phyloP scores from a whole-genome alignment of 768 basidiomycete genomes.

The Amyloporia xantha region DNA sequence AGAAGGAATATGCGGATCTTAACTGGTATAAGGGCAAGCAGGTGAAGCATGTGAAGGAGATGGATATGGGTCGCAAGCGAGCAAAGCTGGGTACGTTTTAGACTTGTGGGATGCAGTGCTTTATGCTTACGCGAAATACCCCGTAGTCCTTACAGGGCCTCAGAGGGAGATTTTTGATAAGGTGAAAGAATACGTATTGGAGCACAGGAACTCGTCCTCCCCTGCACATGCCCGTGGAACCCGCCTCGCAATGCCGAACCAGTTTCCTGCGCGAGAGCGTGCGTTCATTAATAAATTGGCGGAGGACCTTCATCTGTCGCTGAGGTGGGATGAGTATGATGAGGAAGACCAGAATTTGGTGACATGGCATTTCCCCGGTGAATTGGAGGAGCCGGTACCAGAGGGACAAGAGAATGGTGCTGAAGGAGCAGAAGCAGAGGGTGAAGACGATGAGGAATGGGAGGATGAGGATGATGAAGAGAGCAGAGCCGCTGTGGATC shows the following conservation, averaged over 20 bases:
- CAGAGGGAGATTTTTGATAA: constrained; percentile 76
- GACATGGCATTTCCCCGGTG: constrained; percentile 53
- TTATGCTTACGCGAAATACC: neutral
- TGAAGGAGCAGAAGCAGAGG: constrained; percentile 29
- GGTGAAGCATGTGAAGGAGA: constrained; percentile 57
- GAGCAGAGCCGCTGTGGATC: constrained; percentile 61
- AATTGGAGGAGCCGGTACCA: constrained; percentile 29
- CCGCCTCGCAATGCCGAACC: constrained; percentile 64
- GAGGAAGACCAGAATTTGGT: constrained; percentile 75
- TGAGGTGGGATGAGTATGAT: constrained; percentile 94
- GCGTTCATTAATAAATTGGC: constrained; percentile 73
- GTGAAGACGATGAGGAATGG: constrained; percentile 42
- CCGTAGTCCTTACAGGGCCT: constrained; percentile 56
- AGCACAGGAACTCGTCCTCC: constrained; percentile 30
- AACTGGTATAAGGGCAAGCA: constrained; percentile 97
- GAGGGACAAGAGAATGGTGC: constrained; percentile 23
- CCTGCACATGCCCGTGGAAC: constrained; percentile 29
- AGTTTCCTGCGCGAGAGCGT: constrained; percentile 74
- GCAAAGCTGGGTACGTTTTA: constrained; percentile 51
- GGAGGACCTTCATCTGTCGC: constrained; percentile 64
- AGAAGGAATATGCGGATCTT: constrained; percentile 83
- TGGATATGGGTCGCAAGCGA: constrained; percentile 54
- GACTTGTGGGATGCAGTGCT: no score
- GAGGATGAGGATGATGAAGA: constrained; percentile 66
- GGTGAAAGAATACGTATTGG: constrained; percentile 70